Evolutionary conservation across 768 basidiomycete species (phyloP), one percentile per base, ranked within the genome.

Genomic region (Tephrocybe sp.): DNA sequence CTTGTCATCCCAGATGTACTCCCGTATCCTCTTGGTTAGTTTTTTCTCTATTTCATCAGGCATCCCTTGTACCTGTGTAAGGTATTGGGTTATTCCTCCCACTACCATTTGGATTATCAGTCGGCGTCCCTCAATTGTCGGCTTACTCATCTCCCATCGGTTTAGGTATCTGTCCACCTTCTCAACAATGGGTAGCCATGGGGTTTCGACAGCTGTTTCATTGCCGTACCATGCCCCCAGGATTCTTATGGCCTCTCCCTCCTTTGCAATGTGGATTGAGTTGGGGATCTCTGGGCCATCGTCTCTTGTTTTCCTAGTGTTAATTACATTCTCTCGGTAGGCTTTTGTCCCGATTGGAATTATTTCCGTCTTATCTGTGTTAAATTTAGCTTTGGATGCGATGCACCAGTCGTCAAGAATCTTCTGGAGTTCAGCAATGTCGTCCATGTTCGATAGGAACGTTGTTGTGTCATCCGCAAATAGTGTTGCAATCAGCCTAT

Each of bases 391-490:
- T n/a, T n/a, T n/a, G n/a, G n/a, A n/a, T n/a, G 31, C 33, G 4
- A 29, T 36, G 21, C 44, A 45, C 44, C 33, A 36, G 11, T 6
- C 19, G 1, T 22, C 3, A 1, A 77, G 70, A 1, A 76, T 61
- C 0, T 27, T 1, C 2, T 55, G 30, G 0, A 78, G 62, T 0
- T 49, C 50, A 0, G 42, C 39, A 12, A 64, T 64, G 5, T 56
- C 40, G 41, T 76, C 72, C 0, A 48, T 8, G 29, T 62, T 55
- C 2, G 54, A 54, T 0, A 76, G 64, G 56, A 60, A 72, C 0
- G 64, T 62, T 1, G 65, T 68, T 8, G 72, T 74, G 53, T 76
- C 72, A 49, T 76, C 73, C 0, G 74, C 74, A 52, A 76, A 42
- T 10, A 42, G 44, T 4, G 22, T 43, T 30, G 51, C 31, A 0